A percentile compares a stretch with the other conserved stretches of the same genome.
Evolutionary conservation across 2,329 filamentous ascomycete species (phyloP).

Genomic region (Fusarium vanettenii): DNA sequence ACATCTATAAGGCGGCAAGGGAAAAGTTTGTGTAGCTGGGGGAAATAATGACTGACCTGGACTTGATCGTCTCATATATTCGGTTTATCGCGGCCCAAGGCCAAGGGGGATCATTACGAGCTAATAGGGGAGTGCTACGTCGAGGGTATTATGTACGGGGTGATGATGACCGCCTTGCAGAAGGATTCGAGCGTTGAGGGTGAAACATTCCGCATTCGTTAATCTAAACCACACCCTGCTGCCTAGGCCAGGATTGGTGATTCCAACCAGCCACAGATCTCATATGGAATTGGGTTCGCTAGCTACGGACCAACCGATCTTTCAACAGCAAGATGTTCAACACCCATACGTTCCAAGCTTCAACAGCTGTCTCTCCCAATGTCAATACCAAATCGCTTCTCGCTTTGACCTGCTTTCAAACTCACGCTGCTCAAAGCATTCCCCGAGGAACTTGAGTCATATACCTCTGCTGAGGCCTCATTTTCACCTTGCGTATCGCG

Average conservation of each 20-base stretch:
- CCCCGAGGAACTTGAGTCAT: background rate
- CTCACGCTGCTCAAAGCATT: background rate
- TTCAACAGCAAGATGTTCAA: too few species aligned
- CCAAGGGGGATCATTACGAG: background rate
- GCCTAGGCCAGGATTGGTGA: too few species aligned
- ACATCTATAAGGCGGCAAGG: background rate
- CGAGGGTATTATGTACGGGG: slow-evolving; percentile 6
- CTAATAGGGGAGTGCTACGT: slow-evolving; percentile 8
- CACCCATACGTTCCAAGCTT: background rate
- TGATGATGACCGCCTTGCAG: background rate
- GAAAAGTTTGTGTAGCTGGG: background rate
- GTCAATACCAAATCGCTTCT: background rate
- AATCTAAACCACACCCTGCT: background rate
- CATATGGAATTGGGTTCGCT: too few species aligned
- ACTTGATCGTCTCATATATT: background rate
- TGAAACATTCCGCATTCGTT: background rate
- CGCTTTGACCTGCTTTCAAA: background rate
- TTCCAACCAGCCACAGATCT: too few species aligned
- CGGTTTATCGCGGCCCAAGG: background rate
- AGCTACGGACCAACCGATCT: too few species aligned
- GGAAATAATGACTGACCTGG: background rate
- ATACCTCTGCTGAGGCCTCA: background rate
- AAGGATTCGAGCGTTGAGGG: background rate
- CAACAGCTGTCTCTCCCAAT: background rate
- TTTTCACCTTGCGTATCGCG: background rate